Conservation (phyloP, 2,329 filamentous ascomycete genomes). For the Graphilbum fragrans region DNA sequence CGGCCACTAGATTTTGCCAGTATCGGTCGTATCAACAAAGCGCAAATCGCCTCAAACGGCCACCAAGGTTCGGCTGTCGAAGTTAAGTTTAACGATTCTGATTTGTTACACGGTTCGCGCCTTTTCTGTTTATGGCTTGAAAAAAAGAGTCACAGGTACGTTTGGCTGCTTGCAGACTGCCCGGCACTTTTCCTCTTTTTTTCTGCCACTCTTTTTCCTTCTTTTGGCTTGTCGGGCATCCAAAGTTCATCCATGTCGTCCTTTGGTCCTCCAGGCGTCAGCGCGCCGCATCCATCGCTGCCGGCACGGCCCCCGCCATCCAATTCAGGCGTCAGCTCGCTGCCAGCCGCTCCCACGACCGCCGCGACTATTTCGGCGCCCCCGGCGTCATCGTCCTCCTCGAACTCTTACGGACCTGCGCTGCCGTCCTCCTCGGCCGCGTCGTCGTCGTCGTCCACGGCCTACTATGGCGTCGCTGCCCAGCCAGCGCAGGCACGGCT, state of each 20-base stretch:
- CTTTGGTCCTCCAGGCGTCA: conserved; percentile 14
- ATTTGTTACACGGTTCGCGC: no score
- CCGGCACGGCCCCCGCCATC: conserved; percentile 11
- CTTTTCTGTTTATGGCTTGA: no score
- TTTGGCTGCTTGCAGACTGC: not conserved
- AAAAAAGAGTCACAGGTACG: no score
- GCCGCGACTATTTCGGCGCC: conserved; percentile 16
- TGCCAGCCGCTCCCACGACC: conserved; percentile 29
- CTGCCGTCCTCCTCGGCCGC: conserved; percentile 10
- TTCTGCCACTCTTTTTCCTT: not conserved
- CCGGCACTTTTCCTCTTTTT: not conserved
- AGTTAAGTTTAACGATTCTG: no score
- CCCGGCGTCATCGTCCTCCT: conserved; percentile 6
- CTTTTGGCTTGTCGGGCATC: not conserved
- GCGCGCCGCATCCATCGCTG: conserved; percentile 12
- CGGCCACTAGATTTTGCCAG: not conserved
- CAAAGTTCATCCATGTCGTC: conserved; percentile 13
- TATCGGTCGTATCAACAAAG: not conserved
- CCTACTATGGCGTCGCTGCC: conserved; percentile 4
- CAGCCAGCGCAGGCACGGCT: conserved; percentile 13
- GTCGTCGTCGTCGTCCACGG: not conserved
- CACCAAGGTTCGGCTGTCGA: no score
- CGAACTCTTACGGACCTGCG: no score
- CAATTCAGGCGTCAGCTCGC: not conserved
- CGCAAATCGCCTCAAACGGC: no score